Percentiles rank a stretch among this genome's conserved stretches.
Conservation (phyloP, 148 eudicot genomes). For the Diospyros kaki region DNA sequence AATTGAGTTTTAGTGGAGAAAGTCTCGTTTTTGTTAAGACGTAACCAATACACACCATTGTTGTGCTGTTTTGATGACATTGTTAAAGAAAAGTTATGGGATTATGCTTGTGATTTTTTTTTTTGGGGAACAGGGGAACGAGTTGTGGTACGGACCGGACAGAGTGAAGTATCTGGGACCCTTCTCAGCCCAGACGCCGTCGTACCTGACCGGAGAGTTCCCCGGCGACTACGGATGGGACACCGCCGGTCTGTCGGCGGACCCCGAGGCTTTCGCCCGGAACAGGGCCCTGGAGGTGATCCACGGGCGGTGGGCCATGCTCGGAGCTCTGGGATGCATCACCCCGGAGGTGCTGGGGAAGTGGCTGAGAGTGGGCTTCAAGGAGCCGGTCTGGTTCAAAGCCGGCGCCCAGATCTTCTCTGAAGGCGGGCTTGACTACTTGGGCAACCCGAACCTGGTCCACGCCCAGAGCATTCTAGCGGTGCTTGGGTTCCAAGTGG, state of each 20-base stretch:
- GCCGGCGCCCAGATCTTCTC: constrained; percentile 83
- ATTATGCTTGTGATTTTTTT: constrained; percentile 7
- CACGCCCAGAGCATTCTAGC: constrained; percentile 86
- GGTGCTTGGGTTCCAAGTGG: constrained; percentile 60
- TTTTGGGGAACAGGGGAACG: constrained; percentile 42
- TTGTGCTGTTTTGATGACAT: background rate
- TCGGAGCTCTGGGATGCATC: constrained; percentile 78
- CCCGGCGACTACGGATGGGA: constrained; percentile 98
- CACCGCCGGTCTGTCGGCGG: constrained; percentile 85
- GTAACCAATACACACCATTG: background rate
- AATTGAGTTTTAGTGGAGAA: no score
- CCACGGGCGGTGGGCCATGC: constrained; percentile 91
- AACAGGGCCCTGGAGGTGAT: constrained; percentile 96
- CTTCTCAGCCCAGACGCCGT: constrained; percentile 91
- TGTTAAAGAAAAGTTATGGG: background rate
- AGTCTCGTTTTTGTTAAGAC: no score
- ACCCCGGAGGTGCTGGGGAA: constrained; percentile 72
- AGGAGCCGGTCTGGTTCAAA: constrained; percentile 90
- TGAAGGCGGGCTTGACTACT: constrained; percentile 77
- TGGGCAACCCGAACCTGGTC: constrained; percentile 82
- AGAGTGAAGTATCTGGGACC: constrained; percentile 85
- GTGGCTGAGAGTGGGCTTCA: constrained; percentile 67
- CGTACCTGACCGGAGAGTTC: constrained; percentile 79
- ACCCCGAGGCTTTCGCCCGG: constrained; percentile 88
- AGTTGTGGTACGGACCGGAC: constrained; percentile 94